Evolutionary conservation across 164 flowering plant species (phyloP).

Genomic region (Dillenia turbinata): DNA sequence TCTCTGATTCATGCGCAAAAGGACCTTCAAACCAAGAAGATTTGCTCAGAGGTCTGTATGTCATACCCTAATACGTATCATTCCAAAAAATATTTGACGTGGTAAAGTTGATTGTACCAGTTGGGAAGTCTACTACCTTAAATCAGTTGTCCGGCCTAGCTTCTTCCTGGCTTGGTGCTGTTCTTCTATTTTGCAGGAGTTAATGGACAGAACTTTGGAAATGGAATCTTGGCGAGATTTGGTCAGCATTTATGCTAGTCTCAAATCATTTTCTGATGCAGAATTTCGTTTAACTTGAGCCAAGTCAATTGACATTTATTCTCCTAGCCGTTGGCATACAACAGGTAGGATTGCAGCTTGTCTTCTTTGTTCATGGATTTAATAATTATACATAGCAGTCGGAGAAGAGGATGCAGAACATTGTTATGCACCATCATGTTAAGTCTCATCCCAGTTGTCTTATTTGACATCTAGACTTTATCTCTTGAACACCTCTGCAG

Average conservation of each 20-base stretch:
- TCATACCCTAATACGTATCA: too few species aligned
- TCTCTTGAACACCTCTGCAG: conserved; percentile 29
- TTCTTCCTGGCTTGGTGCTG: neutral
- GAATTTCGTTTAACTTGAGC: conserved; percentile 68
- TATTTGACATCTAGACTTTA: neutral
- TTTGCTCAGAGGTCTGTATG: conserved; percentile 40
- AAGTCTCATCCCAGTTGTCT: too few species aligned
- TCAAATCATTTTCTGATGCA: conserved; percentile 64
- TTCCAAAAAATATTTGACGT: too few species aligned
- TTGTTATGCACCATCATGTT: too few species aligned
- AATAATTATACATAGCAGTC: neutral
- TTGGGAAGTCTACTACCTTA: too few species aligned
- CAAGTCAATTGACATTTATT: conserved; percentile 43
- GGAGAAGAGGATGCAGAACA: too few species aligned
- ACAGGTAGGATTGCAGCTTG: conserved; percentile 42
- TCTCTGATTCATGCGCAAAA: conserved; percentile 58
- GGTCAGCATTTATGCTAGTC: conserved; percentile 53
- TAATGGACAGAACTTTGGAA: conserved; percentile 40
- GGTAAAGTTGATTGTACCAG: too few species aligned
- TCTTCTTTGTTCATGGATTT: neutral
- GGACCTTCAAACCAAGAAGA: conserved; percentile 27
- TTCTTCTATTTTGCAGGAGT: conserved; percentile 30
- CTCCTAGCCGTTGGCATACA: conserved; percentile 71
- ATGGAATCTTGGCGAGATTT: conserved; percentile 86
- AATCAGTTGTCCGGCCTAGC: too few species aligned